Percentiles rank a stretch among this genome's conserved stretches.
phyloP scores from a whole-genome alignment of 345 rosid species.

The Excoecaria agallocha region DNA sequence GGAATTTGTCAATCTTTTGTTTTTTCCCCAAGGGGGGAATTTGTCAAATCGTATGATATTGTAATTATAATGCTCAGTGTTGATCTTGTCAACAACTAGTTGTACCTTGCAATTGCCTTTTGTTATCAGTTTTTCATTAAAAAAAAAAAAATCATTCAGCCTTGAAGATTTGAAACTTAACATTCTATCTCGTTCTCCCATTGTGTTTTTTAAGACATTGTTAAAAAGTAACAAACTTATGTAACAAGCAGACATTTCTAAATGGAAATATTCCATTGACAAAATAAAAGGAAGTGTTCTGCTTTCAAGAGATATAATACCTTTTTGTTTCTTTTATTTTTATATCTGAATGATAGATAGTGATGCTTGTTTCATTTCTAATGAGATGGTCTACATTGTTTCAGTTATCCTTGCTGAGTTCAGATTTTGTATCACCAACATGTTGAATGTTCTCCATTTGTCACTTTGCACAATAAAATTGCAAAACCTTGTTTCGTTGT shows the following conservation, averaged over 20 bases:
- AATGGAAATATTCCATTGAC: not conserved
- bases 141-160: not conserved
- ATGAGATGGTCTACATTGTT: not conserved
- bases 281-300: not conserved
- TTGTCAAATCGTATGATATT: not conserved
- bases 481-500: slow-evolving; percentile 1
- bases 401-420: not conserved
- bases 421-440: not conserved
- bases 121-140: too few species aligned
- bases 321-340: not conserved
- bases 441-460: not conserved
- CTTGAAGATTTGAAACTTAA: not conserved
- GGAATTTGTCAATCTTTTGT: not conserved
- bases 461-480: not conserved
- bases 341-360: not conserved
- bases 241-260: not conserved
- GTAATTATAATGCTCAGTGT: not conserved
- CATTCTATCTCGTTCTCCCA: not conserved
- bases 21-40: not conserved
- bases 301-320: not conserved
- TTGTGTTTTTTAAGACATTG: not conserved
- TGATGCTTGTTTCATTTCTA: not conserved
- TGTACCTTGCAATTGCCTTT: not conserved
- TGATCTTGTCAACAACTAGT: not conserved
- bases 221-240: not conserved